phyloP scores from a whole-genome alignment of 2,329 filamentous ascomycete genomes.

The Alternaria angustiovoidea region DNA sequence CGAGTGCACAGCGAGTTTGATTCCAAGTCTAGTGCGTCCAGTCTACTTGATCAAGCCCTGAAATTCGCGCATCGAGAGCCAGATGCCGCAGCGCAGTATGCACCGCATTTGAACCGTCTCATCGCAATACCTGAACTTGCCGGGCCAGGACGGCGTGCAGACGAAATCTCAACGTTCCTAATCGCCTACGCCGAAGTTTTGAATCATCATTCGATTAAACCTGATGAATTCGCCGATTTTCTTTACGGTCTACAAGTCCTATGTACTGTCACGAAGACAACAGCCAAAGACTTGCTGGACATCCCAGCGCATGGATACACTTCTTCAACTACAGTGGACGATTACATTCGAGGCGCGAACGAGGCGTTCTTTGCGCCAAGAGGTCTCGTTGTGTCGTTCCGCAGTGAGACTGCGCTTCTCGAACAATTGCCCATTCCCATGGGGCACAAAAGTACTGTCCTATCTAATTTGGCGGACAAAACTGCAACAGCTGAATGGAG shows the following conservation, averaged over 20 bases:
- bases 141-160: neutral
- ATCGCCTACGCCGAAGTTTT: constrained; percentile 43
- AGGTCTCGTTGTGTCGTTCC: constrained; percentile 36
- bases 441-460: constrained; percentile 31
- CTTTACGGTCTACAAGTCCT: constrained; percentile 45
- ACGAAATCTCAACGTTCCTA: constrained; percentile 33
- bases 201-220: constrained; percentile 38
- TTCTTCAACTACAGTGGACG: constrained; percentile 21
- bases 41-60: constrained; percentile 33
- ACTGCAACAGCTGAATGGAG: constrained; percentile 21
- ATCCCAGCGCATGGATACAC: neutral
- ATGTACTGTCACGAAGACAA: constrained; percentile 23
- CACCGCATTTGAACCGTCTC: constrained; percentile 31
- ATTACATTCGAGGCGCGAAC: constrained; percentile 42
- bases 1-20: constrained; percentile 7
- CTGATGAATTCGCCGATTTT: constrained; percentile 44
- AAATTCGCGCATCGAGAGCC: constrained; percentile 38
- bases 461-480: constrained; percentile 16
- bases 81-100: constrained; percentile 33
- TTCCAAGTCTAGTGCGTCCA: neutral
- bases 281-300: constrained; percentile 15
- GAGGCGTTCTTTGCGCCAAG: constrained; percentile 46
- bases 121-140: constrained; percentile 39
- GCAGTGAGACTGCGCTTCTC: constrained; percentile 34
- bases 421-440: constrained; percentile 30